Conservation (phyloP, 2,329 filamentous ascomycete genomes). For the Calonectria pseudoturangicola region DNA sequence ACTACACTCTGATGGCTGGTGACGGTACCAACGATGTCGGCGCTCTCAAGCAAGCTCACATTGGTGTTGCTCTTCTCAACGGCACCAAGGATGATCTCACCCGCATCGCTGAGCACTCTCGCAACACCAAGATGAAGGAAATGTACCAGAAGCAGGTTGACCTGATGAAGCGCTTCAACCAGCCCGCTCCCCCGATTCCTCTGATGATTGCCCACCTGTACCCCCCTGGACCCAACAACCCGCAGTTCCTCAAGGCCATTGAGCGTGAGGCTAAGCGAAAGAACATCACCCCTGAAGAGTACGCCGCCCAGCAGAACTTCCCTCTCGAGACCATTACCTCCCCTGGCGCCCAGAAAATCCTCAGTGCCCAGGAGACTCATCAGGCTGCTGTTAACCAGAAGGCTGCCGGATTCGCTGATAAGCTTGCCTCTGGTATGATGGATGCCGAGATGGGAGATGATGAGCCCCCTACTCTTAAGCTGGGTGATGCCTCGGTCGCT, state of each 20-base stretch:
- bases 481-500: slow-evolving; percentile 97
- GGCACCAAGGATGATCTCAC: slow-evolving; percentile 93
- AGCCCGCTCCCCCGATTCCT: slow-evolving; percentile 94
- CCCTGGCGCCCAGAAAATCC: slow-evolving; percentile 77
- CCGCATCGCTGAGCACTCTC: slow-evolving; percentile 93
- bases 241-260: slow-evolving; percentile 94
- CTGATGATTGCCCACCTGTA: slow-evolving; percentile 94
- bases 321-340: slow-evolving; percentile 79
- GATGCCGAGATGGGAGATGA: slow-evolving; percentile 90
- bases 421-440: slow-evolving; percentile 91
- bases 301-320: slow-evolving; percentile 71
- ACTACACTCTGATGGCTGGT: slow-evolving; percentile 98
- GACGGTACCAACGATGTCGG: slow-evolving; percentile 99
- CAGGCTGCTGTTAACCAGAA: slow-evolving; percentile 81
- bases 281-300: slow-evolving; percentile 77
- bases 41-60: slow-evolving; percentile 97
- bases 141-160: slow-evolving; percentile 96
- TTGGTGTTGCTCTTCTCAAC: slow-evolving; percentile 96
- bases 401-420: slow-evolving; percentile 88
- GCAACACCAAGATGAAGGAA: slow-evolving; percentile 98
- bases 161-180: slow-evolving; percentile 96
- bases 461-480: slow-evolving; percentile 96
- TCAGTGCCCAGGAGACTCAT: slow-evolving; percentile 60
- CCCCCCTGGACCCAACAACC: slow-evolving; percentile 91
- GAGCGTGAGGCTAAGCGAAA: slow-evolving; percentile 90